phyloP scores from a whole-genome alignment of 2,329 filamentous ascomycete genomes.

The Graphiopsis chlorocephala region DNA sequence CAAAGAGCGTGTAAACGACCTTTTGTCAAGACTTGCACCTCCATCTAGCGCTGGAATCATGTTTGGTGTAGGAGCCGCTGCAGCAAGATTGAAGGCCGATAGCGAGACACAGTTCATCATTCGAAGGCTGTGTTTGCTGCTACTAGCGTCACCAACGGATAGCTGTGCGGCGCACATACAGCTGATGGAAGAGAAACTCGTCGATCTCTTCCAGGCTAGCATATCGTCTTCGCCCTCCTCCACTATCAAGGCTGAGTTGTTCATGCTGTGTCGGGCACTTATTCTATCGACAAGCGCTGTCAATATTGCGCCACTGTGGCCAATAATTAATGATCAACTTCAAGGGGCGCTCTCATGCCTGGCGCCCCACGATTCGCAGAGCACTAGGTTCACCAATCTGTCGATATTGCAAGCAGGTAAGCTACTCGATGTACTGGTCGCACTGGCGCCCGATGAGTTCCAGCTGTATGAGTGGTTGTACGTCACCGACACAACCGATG shows the following conservation, averaged over 20 bases:
- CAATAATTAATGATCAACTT: slow-evolving; percentile 80
- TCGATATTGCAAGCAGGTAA: slow-evolving; percentile 90
- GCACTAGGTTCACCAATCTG: slow-evolving; percentile 72
- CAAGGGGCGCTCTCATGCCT: slow-evolving; percentile 76
- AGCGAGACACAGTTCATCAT: slow-evolving; percentile 88
- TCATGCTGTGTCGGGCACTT: slow-evolving; percentile 80
- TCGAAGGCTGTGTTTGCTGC: slow-evolving; percentile 73
- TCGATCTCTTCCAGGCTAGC: slow-evolving; percentile 81
- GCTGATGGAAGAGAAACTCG: slow-evolving; percentile 74
- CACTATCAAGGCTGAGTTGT: slow-evolving; percentile 81
- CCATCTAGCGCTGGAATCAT: slow-evolving; percentile 94
- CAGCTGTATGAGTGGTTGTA: slow-evolving; percentile 98
- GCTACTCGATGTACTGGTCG: slow-evolving; percentile 82
- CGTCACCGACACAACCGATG: slow-evolving; percentile 93
- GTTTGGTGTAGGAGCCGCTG: slow-evolving; percentile 95
- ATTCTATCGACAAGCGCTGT: slow-evolving; percentile 74
- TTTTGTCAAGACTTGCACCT: slow-evolving; percentile 73
- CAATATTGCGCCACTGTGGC: slow-evolving; percentile 84
- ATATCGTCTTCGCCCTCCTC: slow-evolving; percentile 89
- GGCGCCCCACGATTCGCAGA: slow-evolving; percentile 61
- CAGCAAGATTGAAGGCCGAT: slow-evolving; percentile 90
- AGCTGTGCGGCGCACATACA: slow-evolving; percentile 75
- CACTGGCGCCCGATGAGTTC: slow-evolving; percentile 88
- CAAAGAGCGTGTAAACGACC: slow-evolving; percentile 81
- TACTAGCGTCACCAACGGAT: slow-evolving; percentile 74